phyloP scores from a whole-genome alignment of 2,329 filamentous ascomycete species.

The Colletotrichum higginsianum region DNA sequence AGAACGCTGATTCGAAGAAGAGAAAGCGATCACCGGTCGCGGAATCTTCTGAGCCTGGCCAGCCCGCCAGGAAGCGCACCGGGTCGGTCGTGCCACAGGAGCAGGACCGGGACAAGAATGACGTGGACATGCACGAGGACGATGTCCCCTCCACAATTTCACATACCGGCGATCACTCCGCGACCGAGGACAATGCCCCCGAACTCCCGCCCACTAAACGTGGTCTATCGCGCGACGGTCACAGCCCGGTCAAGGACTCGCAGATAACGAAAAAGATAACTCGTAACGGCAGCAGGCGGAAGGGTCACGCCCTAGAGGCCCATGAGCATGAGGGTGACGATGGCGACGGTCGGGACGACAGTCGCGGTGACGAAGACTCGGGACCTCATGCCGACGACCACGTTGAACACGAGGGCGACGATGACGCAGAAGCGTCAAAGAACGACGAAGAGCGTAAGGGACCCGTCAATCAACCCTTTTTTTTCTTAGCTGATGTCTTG shows the following conservation, averaged over 20 bases:
- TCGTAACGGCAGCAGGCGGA: slow-evolving; percentile 58
- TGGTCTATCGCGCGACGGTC: slow-evolving; percentile 48
- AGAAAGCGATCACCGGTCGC: slow-evolving; percentile 64
- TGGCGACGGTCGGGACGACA: slow-evolving; percentile 48
- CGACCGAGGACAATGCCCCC: slow-evolving; percentile 63
- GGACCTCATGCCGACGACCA: slow-evolving; percentile 69
- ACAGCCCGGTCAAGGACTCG: slow-evolving; percentile 44
- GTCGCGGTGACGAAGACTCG: slow-evolving; percentile 57
- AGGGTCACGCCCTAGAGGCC: slow-evolving; percentile 47
- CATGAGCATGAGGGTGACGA: slow-evolving; percentile 46
- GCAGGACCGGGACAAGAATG: slow-evolving; percentile 51
- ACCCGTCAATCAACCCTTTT: neutral
- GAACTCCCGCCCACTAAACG: slow-evolving; percentile 57
- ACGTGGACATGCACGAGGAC: slow-evolving; percentile 51
- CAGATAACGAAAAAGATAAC: slow-evolving; percentile 57
- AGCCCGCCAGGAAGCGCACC: slow-evolving; percentile 69
- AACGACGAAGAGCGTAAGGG: slow-evolving; percentile 77
- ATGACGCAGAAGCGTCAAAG: slow-evolving; percentile 71
- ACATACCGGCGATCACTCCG: slow-evolving; percentile 58
- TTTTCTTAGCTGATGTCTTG: slow-evolving; percentile 20
- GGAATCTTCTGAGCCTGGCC: slow-evolving; percentile 62
- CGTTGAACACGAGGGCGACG: slow-evolving; percentile 69
- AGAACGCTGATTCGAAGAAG: slow-evolving; percentile 61
- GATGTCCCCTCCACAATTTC: slow-evolving; percentile 54
- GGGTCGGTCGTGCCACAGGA: slow-evolving; percentile 60